Conservation (phyloP, 208 protist genomes). For the Crithidia brevicula region DNA sequence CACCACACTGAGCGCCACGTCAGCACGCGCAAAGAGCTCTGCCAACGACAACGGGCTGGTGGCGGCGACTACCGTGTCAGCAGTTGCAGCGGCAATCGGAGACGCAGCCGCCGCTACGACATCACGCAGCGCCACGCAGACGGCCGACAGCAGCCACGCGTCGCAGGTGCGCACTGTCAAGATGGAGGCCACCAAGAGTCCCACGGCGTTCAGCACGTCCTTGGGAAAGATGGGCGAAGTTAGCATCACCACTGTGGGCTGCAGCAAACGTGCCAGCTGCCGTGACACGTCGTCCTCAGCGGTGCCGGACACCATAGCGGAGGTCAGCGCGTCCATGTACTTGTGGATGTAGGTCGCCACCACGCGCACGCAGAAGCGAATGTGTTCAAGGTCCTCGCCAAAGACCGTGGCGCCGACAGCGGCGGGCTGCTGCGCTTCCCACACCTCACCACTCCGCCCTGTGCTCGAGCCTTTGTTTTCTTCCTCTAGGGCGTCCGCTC, state of each 20-base stretch:
- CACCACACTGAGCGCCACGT: slow-evolving; percentile 22
- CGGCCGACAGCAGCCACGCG: slow-evolving; percentile 44
- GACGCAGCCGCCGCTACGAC: background rate
- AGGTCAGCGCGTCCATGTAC: slow-evolving; percentile 54
- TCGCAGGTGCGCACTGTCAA: slow-evolving; percentile 70
- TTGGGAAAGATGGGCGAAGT: slow-evolving; percentile 74
- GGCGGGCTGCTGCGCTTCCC: background rate
- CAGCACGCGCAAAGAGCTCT: slow-evolving; percentile 21
- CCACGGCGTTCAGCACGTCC: slow-evolving; percentile 88
- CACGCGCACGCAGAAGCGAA: slow-evolving; percentile 85
- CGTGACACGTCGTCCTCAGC: slow-evolving; percentile 8
- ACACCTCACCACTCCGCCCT: too few species aligned
- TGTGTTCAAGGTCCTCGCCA: slow-evolving; percentile 83
- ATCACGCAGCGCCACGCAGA: slow-evolving; percentile 48
- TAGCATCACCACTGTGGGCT: slow-evolving; percentile 69
- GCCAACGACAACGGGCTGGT: background rate
- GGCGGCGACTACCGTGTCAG: background rate
- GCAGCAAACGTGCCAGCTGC: slow-evolving; percentile 50
- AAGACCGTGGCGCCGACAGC: slow-evolving; percentile 41
- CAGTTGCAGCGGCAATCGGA: background rate
- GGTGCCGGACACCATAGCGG: slow-evolving; percentile 11
- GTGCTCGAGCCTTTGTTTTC: background rate
- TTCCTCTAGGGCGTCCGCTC: background rate
- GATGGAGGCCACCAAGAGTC: slow-evolving; percentile 75
- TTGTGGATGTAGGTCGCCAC: slow-evolving; percentile 86